phyloP scores from a whole-genome alignment of 1,139 yeast species.

The Magnusiomyces suaveolens region DNA sequence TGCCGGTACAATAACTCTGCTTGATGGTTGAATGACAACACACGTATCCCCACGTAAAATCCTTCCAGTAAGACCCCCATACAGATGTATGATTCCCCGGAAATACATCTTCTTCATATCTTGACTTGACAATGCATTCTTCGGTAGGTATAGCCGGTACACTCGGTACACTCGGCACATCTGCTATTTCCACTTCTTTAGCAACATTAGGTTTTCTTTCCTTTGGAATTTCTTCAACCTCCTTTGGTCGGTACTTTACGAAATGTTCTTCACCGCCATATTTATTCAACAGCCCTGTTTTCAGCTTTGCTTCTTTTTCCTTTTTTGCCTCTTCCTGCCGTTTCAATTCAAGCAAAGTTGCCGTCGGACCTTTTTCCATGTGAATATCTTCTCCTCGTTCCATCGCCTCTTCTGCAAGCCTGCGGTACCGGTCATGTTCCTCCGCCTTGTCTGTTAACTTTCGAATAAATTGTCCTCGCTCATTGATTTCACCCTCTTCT shows the following conservation, averaged over 20 bases:
- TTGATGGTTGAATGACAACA: constrained; percentile 38
- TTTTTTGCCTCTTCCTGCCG: constrained; percentile 37
- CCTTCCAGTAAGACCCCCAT: constrained; percentile 43
- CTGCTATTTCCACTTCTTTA: constrained; percentile 12
- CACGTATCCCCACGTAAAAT: constrained; percentile 42
- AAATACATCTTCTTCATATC: constrained; percentile 35
- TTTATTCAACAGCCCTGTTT: constrained; percentile 32
- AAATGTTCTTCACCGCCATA: constrained; percentile 34
- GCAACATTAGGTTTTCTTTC: constrained; percentile 17
- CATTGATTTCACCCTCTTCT: constrained; percentile 41
- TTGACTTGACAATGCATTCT: constrained; percentile 19
- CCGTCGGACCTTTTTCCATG: constrained; percentile 54
- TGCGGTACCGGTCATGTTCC: constrained; percentile 36
- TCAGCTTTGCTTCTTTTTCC: constrained; percentile 31
- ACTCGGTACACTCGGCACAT: constrained; percentile 1
- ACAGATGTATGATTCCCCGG: constrained; percentile 37
- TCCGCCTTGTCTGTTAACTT: constrained; percentile 44
- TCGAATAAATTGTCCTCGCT: constrained; percentile 45
- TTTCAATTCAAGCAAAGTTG: constrained; percentile 33
- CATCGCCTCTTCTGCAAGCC: constrained; percentile 45
- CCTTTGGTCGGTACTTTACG: constrained; percentile 21
- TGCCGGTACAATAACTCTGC: constrained; percentile 30
- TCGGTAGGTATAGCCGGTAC: neutral
- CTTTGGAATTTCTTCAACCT: constrained; percentile 19
- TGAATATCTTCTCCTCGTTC: constrained; percentile 38